Evolutionary conservation across 768 basidiomycete species (phyloP).

Genomic region (Phylloporus scabripes): DNA sequence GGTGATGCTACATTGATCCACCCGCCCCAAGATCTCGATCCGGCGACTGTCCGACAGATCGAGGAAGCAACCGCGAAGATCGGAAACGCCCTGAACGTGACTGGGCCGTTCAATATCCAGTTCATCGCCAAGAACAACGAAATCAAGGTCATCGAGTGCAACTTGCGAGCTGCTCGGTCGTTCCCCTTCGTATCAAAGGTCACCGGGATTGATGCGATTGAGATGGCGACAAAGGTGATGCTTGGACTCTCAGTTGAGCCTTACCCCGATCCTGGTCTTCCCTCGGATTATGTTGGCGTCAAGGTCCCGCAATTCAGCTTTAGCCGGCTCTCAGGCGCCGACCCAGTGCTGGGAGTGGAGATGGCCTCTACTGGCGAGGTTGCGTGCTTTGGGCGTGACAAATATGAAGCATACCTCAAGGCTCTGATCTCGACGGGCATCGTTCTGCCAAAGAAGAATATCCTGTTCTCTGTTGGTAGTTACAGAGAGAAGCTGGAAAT

Average conservation of each 20-base stretch:
- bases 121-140: slow-evolving; percentile 99
- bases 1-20: slow-evolving; percentile 98
- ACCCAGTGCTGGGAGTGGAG: slow-evolving; percentile 96
- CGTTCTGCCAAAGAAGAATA: slow-evolving; percentile 92
- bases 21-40: slow-evolving; percentile 97
- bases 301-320: slow-evolving; percentile 99
- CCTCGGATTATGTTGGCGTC: slow-evolving; percentile 93
- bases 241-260: slow-evolving; percentile 81
- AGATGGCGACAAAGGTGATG: slow-evolving; percentile 99
- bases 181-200: slow-evolving; percentile 99
- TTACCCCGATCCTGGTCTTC: slow-evolving; percentile 85
- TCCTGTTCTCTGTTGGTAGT: slow-evolving; percentile 93
- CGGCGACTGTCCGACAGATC: slow-evolving; percentile 91
- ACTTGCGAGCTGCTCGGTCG: slow-evolving; percentile 93
- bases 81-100: slow-evolving; percentile 94
- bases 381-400: slow-evolving; percentile 95
- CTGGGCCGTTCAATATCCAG: slow-evolving; percentile 98
- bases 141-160: slow-evolving; percentile 99
- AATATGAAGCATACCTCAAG: slow-evolving; percentile 98
- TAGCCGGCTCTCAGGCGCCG: slow-evolving; percentile 91
- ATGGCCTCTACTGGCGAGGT: slow-evolving; percentile 99
- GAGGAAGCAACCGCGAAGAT: slow-evolving; percentile 98
- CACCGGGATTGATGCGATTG: slow-evolving; percentile 95
- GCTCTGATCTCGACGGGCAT: slow-evolving; percentile 96
- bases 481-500: slow-evolving; percentile 98